phyloP scores from a whole-genome alignment of 768 basidiomycete species.

The Fistulinella prunicolor region DNA sequence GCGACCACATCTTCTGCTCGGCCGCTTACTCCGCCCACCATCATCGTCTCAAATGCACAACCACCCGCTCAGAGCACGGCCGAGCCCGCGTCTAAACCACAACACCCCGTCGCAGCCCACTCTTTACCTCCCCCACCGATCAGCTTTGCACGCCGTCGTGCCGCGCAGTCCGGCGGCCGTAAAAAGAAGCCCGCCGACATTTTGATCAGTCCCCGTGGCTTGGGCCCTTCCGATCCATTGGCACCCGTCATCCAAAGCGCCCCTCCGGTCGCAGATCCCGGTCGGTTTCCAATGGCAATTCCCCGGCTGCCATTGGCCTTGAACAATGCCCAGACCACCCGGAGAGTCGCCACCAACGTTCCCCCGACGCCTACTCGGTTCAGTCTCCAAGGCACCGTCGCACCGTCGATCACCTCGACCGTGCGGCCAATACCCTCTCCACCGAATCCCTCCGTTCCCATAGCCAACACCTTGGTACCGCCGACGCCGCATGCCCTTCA shows the following conservation, averaged over 20 bases:
- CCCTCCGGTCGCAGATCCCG: slow-evolving; percentile 52
- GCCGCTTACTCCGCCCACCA: slow-evolving; percentile 23
- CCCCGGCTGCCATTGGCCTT: slow-evolving; percentile 59
- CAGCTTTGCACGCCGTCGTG: slow-evolving; percentile 74
- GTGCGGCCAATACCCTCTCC: slow-evolving; percentile 43
- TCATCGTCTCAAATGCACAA: slow-evolving; percentile 27
- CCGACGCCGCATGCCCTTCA: slow-evolving; percentile 68
- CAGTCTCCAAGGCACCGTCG: slow-evolving; percentile 37
- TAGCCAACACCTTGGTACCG: slow-evolving; percentile 61
- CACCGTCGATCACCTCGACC: slow-evolving; percentile 23
- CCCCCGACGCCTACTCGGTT: slow-evolving; percentile 73
- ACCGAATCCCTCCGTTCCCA: slow-evolving; percentile 62
- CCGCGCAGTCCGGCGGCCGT: slow-evolving; percentile 55
- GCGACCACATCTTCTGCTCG: slow-evolving; percentile 21
- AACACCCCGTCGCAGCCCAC: slow-evolving; percentile 22
- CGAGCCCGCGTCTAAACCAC: too few relatives aligned
- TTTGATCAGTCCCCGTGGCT: slow-evolving; percentile 67
- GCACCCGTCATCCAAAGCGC: slow-evolving; percentile 75
- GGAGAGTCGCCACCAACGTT: slow-evolving; percentile 56
- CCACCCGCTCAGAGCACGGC: slow-evolving; percentile 13
- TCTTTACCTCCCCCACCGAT: slow-evolving; percentile 68
- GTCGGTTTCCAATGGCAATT: slow-evolving; percentile 58
- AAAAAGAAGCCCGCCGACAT: slow-evolving; percentile 79
- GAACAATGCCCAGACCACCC: slow-evolving; percentile 42
- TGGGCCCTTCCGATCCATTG: slow-evolving; percentile 48